These are phyloP conservation scores for Whalleya microplaca DNA, from an alignment of 2,329 filamentous ascomycete species.

Conservation along the genomic window DNA sequence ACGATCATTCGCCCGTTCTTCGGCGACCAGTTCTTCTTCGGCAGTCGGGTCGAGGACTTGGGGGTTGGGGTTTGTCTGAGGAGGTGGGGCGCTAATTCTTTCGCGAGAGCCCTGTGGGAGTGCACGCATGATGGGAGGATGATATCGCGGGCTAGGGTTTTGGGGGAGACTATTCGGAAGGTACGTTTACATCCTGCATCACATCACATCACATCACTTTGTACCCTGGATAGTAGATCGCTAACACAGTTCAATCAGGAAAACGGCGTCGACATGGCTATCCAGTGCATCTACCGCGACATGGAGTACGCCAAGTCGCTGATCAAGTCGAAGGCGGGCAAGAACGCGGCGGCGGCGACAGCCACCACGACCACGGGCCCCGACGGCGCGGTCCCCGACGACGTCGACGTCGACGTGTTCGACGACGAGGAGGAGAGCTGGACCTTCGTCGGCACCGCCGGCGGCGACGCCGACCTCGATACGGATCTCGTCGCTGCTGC, in stretches of 20 bases:
- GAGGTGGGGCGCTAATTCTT: conserved; percentile 84
- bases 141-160: conserved; percentile 79
- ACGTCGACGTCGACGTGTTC: conserved; percentile 59
- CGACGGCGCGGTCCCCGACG: conserved; percentile 41
- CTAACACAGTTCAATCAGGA: conserved; percentile 60
- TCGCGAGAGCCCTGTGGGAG: conserved; percentile 87
- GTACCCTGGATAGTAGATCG: conserved; percentile 34
- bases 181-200: conserved; percentile 53
- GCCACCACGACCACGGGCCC: conserved; percentile 39
- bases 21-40: conserved; percentile 97
- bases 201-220: no score
- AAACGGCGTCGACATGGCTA: conserved; percentile 85
- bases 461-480: conserved; percentile 45
- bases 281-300: conserved; percentile 92
- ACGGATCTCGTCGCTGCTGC: conserved; percentile 29
- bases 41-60: conserved; percentile 84
- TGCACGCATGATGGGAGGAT: conserved; percentile 89
- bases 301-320: conserved; percentile 89
- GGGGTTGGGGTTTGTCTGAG: conserved; percentile 89
- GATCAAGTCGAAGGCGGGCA: conserved; percentile 67
- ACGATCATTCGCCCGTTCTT: conserved; percentile 98
- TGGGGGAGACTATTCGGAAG: conserved; percentile 86
- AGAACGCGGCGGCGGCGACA: conserved; percentile 47
- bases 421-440: conserved; percentile 74
- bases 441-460: conserved; percentile 88